A percentile compares a stretch with the other conserved stretches of the same genome.
phyloP scores from a whole-genome alignment of 2,329 filamentous ascomycete species.

The Colletotrichum viniferum region DNA sequence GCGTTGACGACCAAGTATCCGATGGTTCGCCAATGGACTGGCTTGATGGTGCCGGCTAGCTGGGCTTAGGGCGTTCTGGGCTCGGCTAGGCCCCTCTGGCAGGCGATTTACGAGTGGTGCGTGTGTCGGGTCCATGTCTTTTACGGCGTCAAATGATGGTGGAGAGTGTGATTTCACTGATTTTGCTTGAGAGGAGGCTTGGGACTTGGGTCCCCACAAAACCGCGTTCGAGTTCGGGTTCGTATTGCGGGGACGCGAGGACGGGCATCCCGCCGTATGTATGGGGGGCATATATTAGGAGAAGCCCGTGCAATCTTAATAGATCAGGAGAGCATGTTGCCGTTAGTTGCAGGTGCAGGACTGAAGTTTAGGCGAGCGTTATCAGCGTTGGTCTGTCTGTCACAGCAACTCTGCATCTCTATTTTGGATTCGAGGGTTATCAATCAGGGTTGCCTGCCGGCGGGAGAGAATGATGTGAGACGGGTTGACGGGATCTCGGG shows the following conservation, averaged over 20 bases:
- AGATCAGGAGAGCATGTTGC: neutral
- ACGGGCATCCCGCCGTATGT: neutral
- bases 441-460: neutral
- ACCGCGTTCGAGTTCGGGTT: conserved; percentile 7
- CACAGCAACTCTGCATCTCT: neutral
- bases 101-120: neutral
- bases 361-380: neutral
- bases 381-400: neutral
- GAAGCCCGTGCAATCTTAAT: neutral
- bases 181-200: neutral
- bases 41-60: neutral
- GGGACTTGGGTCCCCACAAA: neutral
- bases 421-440: neutral
- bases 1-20: neutral
- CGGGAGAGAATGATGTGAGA: neutral
- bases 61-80: neutral
- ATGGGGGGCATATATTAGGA: neutral
- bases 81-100: neutral
- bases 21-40: neutral
- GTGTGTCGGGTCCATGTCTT: neutral
- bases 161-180: neutral
- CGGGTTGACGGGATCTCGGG: neutral
- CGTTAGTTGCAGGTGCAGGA: neutral
- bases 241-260: neutral
- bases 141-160: neutral